Evolutionary conservation across 2,329 filamentous ascomycete genomes (phyloP).

Genomic region (Beauveria brongniartii): DNA sequence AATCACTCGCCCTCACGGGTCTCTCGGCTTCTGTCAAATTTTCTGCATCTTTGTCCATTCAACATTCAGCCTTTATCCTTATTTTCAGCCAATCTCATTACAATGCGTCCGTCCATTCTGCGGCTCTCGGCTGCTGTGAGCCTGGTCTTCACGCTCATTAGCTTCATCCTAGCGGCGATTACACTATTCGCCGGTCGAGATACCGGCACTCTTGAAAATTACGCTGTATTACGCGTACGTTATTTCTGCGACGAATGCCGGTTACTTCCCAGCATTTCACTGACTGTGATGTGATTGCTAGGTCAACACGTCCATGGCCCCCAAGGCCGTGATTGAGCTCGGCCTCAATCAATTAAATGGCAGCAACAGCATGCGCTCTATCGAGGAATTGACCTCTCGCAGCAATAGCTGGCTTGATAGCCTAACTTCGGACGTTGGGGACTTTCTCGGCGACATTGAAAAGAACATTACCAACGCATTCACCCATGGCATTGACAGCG

Average conservation of each 20-base stretch:
- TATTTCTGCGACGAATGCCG: background rate
- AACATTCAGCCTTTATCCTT: background rate
- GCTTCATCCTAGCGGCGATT: background rate
- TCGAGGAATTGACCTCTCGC: background rate
- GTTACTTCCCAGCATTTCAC: background rate
- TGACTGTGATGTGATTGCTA: background rate
- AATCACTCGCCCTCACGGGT: background rate
- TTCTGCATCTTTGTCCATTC: background rate
- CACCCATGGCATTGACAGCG: constrained; percentile 30
- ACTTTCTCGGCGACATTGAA: background rate
- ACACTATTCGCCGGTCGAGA: constrained; percentile 1
- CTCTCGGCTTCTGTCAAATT: background rate
- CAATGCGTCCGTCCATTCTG: background rate
- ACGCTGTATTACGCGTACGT: background rate
- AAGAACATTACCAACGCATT: constrained; percentile 16
- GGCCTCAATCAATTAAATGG: background rate
- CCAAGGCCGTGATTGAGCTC: background rate
- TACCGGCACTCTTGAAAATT: constrained; percentile 1
- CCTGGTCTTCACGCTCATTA: background rate
- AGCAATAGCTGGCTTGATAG: background rate
- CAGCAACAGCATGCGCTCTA: background rate
- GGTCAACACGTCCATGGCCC: constrained; percentile 3
- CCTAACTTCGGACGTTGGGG: background rate
- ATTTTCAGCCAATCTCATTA: background rate
- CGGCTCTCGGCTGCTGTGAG: background rate